phyloP scores from a whole-genome alignment of 2,329 filamentous ascomycete species.

The Rutstroemia sp. region DNA sequence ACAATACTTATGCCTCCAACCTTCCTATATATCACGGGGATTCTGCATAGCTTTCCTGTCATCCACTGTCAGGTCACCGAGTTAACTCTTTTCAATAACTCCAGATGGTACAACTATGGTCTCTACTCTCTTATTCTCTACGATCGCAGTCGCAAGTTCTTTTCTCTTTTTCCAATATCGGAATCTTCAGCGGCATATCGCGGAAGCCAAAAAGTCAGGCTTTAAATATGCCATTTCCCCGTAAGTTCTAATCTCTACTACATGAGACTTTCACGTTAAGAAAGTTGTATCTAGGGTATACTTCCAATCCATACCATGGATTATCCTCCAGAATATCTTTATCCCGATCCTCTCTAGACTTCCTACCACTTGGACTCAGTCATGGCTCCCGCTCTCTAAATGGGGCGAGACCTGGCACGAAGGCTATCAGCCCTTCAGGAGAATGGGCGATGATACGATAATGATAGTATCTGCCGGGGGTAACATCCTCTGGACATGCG shows the following conservation, averaged over 20 bases:
- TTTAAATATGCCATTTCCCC: constrained; percentile 1
- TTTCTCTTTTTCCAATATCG: neutral
- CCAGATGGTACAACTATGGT: too few relatives aligned
- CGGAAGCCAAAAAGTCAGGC: neutral
- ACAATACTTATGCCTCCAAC: too few relatives aligned
- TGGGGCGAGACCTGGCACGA: neutral
- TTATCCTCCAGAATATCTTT: neutral
- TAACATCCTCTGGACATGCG: constrained; percentile 4
- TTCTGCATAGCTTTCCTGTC: too few relatives aligned
- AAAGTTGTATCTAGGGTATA: neutral
- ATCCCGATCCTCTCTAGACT: neutral
- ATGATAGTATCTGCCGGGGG: neutral
- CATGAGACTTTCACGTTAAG: neutral
- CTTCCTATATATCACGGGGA: too few relatives aligned
- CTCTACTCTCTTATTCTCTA: neutral
- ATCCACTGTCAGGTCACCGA: too few relatives aligned
- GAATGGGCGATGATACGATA: neutral
- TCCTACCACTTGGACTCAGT: neutral
- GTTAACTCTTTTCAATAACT: too few relatives aligned
- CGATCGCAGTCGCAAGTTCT: neutral
- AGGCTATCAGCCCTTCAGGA: neutral
- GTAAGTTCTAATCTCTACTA: neutral
- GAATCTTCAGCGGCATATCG: neutral
- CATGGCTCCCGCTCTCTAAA: neutral
- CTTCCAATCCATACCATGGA: constrained; percentile 4